Percentiles rank a stretch among this genome's conserved stretches.
Evolutionary conservation across 805 yeast species (phyloP).

Genomic region (Naumovozyma dairenensis): DNA sequence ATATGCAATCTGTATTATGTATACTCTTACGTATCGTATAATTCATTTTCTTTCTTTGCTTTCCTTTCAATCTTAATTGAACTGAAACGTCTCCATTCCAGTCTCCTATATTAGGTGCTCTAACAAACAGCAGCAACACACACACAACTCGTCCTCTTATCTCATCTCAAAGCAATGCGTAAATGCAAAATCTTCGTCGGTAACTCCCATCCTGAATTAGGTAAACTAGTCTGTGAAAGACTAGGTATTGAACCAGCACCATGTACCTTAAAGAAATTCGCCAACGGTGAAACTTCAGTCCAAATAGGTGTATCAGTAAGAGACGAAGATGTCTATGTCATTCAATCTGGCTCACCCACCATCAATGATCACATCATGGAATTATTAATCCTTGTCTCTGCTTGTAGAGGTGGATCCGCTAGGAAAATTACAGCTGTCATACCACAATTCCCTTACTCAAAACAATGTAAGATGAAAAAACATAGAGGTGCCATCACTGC

Average conservation of each 20-base stretch:
- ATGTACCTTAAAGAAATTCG: conserved; percentile 80
- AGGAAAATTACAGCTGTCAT: conserved; percentile 90
- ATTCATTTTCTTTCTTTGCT: too few species aligned
- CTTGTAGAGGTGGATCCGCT: conserved; percentile 98
- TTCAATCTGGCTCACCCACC: conserved; percentile 83
- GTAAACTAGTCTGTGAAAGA: conserved; percentile 78
- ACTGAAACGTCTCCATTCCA: too few species aligned
- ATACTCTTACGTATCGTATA: too few species aligned
- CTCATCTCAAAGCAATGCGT: too few species aligned
- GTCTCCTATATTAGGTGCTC: too few species aligned
- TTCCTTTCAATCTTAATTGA: too few species aligned
- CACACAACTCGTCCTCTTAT: too few species aligned
- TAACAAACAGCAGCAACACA: too few species aligned
- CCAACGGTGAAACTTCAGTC: conserved; percentile 96
- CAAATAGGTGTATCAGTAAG: conserved; percentile 91
- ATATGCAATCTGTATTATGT: too few species aligned
- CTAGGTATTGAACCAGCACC: conserved; percentile 93
- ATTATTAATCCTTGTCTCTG: conserved; percentile 80
- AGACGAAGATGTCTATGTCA: conserved; percentile 92
- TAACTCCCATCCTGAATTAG: conserved; percentile 91
- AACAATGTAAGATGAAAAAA: conserved; percentile 96
- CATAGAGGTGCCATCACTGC: conserved; percentile 99
- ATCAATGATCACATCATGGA: conserved; percentile 95
- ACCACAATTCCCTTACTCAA: conserved; percentile 95
- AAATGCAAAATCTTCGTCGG: conserved; percentile 97